phyloP scores from a whole-genome alignment of 2,329 filamentous ascomycete species.

The Teratosphaeria gauchensis region DNA sequence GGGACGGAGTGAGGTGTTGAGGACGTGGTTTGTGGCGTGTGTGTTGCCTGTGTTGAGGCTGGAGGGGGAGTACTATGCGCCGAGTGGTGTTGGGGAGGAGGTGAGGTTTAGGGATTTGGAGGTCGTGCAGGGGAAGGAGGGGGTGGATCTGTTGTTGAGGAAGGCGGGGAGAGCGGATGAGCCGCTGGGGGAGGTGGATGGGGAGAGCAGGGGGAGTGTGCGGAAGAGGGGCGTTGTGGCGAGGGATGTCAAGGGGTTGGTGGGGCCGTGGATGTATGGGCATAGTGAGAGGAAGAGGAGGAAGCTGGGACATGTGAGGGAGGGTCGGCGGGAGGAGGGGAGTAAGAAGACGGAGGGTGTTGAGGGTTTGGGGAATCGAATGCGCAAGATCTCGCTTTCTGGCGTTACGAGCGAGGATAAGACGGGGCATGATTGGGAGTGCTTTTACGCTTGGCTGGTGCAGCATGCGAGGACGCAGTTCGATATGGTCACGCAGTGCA shows the following conservation, averaged over 20 bases:
- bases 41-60: constrained; percentile 60
- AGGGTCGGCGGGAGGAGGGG: neutral
- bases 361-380: constrained; percentile 3
- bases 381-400: constrained; percentile 18
- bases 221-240: constrained; percentile 28
- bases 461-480: constrained; percentile 51
- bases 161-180: constrained; percentile 36
- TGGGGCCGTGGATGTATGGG: constrained; percentile 66
- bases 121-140: constrained; percentile 47
- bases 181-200: neutral
- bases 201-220: constrained; percentile 2
- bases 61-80: constrained; percentile 60
- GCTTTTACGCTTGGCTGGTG: constrained; percentile 58
- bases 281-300: constrained; percentile 48
- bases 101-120: constrained; percentile 59
- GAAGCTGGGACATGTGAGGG: constrained; percentile 8
- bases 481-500: constrained; percentile 49
- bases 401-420: constrained; percentile 19
- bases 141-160: constrained; percentile 52
- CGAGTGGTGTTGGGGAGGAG: constrained; percentile 33
- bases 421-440: constrained; percentile 57
- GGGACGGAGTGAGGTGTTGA: constrained; percentile 42
- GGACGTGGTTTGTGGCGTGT: constrained; percentile 59
- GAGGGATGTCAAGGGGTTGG: constrained; percentile 56
- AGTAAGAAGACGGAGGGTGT: neutral